Evolutionary conservation across 192 early-diverging fungal species (phyloP).

Genomic region (Backusella parvicylindrica): DNA sequence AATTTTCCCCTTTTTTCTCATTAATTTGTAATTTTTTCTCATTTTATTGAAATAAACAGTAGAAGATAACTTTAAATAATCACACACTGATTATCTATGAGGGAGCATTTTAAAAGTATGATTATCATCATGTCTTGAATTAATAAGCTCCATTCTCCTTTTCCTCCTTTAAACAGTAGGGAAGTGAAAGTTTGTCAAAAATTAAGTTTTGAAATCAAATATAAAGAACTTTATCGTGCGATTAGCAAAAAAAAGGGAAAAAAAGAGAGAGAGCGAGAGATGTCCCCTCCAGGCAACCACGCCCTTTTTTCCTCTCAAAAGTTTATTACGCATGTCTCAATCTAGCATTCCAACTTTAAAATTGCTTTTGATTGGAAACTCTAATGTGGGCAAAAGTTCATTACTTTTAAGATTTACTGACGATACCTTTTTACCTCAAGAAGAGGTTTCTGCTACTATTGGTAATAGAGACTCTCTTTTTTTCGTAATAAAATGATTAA

Average conservation of each 20-base stretch:
- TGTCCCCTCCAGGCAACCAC: background rate
- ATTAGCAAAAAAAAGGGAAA: background rate
- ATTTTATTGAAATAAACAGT: no score
- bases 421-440: conserved; percentile 88
- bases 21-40: no score
- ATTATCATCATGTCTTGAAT: no score
- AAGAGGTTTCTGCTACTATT: conserved; percentile 88
- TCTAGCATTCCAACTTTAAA: conserved; percentile 74
- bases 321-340: conserved; percentile 13
- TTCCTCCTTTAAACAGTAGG: no score
- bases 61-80: no score
- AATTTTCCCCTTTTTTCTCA: no score
- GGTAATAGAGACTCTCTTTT: conserved; percentile 40
- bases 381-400: conserved; percentile 92
- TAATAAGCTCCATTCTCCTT: no score
- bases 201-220: background rate
- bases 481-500: background rate
- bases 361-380: conserved; percentile 92
- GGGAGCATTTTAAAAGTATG: no score
- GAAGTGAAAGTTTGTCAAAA: no score
- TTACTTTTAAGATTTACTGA: conserved; percentile 92
- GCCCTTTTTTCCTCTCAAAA: background rate
- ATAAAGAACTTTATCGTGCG: background rate
- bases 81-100: no score
- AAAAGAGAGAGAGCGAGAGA: background rate